Base-by-base conservation (phyloP, 2,329 filamentous ascomycete genomes). In the Trichophyton benhamiae region DNA sequence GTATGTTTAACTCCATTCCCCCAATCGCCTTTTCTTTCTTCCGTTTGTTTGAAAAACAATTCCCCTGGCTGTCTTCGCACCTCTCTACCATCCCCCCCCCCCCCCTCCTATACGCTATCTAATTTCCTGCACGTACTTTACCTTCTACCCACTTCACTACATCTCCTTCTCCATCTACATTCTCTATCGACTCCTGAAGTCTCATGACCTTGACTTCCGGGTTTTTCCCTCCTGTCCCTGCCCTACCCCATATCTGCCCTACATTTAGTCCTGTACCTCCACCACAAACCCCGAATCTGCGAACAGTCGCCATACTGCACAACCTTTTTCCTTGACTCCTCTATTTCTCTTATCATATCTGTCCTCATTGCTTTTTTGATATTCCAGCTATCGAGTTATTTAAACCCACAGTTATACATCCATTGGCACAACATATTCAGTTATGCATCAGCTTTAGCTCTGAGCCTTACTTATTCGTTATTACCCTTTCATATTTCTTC, bases 401-500 rank as follows among this genome's bases (percentile, higher is more conserved):
- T 52, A 20, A 52, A 52, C n/a, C 20, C 48, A n/a, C 25, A 52
- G 20, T 30, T 30, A 25, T 30, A 25, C 48, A 30, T 52, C 48
- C 25, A 13, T 30, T 52, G 42, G 22, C 17, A 17, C 48, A 30
- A 52, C 48, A 30, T 20, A 52, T 52, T 22, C 25, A 52, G 22
- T 25, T 52, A 25, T 9, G 25, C 48, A 52, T 52, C 48, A 52
- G 48, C 42, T 52, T 52, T 52, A 52, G 48, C 48, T 22, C 48
- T 52, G 25, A 25, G 25, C 25, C 17, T 52, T 52, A 20, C 15
- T 17, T 22, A 25, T 52, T 52, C 25, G 13, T 52, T 52, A 52
- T 15, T 52, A 11, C 25, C 20, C 15, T 25, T 52, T 20, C 9
- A 44, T 57, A 61, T 48, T 25, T 58, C 63, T 65, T 55, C 48